These are phyloP conservation scores for Cruciata laevipes DNA, from an alignment of 257 asterid genomes.

Conservation along the genomic window DNA sequence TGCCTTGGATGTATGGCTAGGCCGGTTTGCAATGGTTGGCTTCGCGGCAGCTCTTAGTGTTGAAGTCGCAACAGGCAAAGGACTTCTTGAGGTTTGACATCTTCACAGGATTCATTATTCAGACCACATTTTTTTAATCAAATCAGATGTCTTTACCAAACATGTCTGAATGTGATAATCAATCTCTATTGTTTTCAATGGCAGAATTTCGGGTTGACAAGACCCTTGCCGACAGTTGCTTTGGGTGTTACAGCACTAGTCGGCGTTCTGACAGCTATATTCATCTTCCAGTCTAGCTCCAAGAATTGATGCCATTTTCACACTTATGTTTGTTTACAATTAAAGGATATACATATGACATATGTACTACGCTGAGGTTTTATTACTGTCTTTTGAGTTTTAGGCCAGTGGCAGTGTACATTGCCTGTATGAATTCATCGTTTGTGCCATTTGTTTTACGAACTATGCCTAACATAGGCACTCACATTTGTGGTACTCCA, in stretches of 20 bases:
- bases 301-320: conserved; percentile 32
- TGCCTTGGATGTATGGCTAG: conserved; percentile 78
- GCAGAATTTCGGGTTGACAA: conserved; percentile 43
- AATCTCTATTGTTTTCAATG: not conserved
- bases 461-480: not conserved
- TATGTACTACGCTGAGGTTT: not conserved
- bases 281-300: conserved; percentile 89
- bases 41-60: conserved; percentile 69
- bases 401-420: conserved; percentile 5
- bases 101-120: not conserved
- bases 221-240: conserved; percentile 41
- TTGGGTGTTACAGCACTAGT: conserved; percentile 70
- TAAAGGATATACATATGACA: not conserved
- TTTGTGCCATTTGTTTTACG: too few relatives aligned
- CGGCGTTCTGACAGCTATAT: conserved; percentile 67
- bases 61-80: conserved; percentile 81
- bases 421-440: not conserved
- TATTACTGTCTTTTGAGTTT: not conserved
- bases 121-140: not conserved
- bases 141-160: not conserved
- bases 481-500: not conserved
- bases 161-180: not conserved
- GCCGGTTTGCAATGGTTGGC: conserved; percentile 79
- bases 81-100: conserved; percentile 44
- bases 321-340: not conserved